phyloP scores from a whole-genome alignment of 1,139 yeast genomes.

The Meyerozyma carpophila region DNA sequence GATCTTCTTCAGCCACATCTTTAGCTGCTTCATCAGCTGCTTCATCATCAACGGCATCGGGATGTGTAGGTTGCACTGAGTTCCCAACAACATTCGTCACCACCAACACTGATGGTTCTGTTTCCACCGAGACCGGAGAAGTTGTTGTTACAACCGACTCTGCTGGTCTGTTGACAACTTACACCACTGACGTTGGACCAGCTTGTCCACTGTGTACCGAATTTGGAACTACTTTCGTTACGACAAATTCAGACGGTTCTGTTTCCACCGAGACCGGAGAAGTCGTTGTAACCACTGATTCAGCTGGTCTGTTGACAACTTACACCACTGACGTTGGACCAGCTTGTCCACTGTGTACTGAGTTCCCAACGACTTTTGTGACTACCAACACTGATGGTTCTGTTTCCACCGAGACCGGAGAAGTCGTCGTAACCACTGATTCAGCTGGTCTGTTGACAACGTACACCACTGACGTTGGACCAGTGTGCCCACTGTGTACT shows the following conservation, averaged over 20 bases:
- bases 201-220: slow-evolving; percentile 3
- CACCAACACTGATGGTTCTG: slow-evolving; percentile 3
- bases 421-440: too few species aligned
- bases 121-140: slow-evolving; percentile 1
- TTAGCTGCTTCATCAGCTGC: too few species aligned
- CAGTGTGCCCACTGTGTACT: slow-evolving; percentile 1
- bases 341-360: not conserved
- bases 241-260: slow-evolving; percentile 6
- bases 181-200: not conserved
- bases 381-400: slow-evolving; percentile 3
- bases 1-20: too few species aligned
- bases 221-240: slow-evolving; percentile 4
- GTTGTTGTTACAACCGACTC: slow-evolving; percentile 1
- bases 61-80: not conserved
- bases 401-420: slow-evolving; percentile 1
- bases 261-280: slow-evolving; percentile 4
- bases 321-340: not conserved
- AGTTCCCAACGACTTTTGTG: not conserved
- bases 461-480: not conserved
- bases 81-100: slow-evolving; percentile 2
- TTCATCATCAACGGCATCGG: too few species aligned
- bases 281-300: slow-evolving; percentile 4
- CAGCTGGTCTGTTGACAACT: not conserved
- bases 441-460: too few species aligned
- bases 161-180: not conserved